Conservation (phyloP, 495 filamentous ascomycete genomes). For the Neurospora sp. region DNA sequence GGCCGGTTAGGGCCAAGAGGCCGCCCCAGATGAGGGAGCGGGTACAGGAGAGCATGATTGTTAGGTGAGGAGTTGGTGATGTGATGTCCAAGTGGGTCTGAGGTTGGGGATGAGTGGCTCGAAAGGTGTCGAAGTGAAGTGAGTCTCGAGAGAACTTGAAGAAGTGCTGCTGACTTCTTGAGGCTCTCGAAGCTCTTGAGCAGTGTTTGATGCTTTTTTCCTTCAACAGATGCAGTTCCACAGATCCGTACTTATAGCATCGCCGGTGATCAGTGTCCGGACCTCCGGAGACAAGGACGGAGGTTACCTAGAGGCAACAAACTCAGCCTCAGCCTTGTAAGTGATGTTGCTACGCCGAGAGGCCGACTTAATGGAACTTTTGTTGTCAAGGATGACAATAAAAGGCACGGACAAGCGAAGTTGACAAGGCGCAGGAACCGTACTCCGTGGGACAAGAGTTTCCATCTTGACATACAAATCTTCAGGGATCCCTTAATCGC, state of each 20-base stretch:
- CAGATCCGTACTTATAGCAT: neutral
- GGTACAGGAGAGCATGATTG: neutral
- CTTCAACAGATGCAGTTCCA: neutral
- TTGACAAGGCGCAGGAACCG: neutral
- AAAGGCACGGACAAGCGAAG: neutral
- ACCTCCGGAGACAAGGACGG: neutral
- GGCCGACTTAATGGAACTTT: neutral
- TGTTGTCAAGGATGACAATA: neutral
- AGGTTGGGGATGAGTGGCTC: neutral
- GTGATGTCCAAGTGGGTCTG: neutral
- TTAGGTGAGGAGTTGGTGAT: neutral
- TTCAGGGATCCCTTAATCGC: neutral
- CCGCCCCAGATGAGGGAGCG: neutral
- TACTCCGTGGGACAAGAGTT: neutral
- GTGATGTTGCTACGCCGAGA: neutral
- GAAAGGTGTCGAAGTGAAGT: neutral
- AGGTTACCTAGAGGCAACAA: neutral
- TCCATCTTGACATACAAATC: neutral
- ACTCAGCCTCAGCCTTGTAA: neutral
- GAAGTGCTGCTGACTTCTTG: neutral
- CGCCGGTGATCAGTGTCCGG: neutral
- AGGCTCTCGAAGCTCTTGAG: neutral
- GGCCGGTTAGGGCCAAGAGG: neutral
- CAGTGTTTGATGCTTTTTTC: neutral
- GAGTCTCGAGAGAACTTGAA: neutral